Evolutionary conservation across 2,329 filamentous ascomycete genomes (phyloP).

Genomic region (Ophiognomonia clavigignenti-juglandacearum): DNA sequence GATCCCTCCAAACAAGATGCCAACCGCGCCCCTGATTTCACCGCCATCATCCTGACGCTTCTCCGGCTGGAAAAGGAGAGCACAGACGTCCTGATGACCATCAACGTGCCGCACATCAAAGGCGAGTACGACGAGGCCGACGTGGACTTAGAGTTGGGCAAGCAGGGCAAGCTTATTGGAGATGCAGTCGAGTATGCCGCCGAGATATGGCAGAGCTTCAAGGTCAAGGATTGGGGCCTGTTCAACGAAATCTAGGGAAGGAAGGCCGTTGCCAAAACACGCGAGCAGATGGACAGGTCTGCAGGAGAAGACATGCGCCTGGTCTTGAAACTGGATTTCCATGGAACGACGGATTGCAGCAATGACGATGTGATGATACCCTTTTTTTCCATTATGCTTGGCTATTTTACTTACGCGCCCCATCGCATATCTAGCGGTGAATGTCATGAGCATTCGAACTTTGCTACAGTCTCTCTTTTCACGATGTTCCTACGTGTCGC

Average conservation of each 20-base stretch:
- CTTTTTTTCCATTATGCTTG: neutral
- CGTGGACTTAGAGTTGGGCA: constrained; percentile 61
- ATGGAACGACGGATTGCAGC: neutral
- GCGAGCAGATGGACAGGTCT: too few relatives aligned
- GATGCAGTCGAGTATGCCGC: constrained; percentile 64
- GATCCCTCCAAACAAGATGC: constrained; percentile 27
- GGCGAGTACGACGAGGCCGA: constrained; percentile 70
- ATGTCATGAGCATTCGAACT: constrained; percentile 7
- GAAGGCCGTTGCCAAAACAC: neutral
- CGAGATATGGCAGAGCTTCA: constrained; percentile 66
- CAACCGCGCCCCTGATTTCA: constrained; percentile 53
- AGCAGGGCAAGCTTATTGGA: constrained; percentile 63
- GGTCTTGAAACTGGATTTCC: neutral
- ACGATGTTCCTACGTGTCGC: too few relatives aligned
- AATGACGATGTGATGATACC: constrained; percentile 12
- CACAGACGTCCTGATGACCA: constrained; percentile 78
- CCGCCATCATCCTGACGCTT: constrained; percentile 71
- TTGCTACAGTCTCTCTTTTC: neutral
- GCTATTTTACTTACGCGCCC: neutral
- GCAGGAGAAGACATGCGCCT: neutral
- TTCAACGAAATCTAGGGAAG: constrained; percentile 48
- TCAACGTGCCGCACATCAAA: constrained; percentile 82
- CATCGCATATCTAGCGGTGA: neutral
- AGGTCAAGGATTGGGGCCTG: constrained; percentile 75
- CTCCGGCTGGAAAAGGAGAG: constrained; percentile 68